Percentiles rank a stretch among this genome's conserved stretches.
Evolutionary conservation across 306 rosid genomes (phyloP).

Genomic region (Vigna trinervia): DNA sequence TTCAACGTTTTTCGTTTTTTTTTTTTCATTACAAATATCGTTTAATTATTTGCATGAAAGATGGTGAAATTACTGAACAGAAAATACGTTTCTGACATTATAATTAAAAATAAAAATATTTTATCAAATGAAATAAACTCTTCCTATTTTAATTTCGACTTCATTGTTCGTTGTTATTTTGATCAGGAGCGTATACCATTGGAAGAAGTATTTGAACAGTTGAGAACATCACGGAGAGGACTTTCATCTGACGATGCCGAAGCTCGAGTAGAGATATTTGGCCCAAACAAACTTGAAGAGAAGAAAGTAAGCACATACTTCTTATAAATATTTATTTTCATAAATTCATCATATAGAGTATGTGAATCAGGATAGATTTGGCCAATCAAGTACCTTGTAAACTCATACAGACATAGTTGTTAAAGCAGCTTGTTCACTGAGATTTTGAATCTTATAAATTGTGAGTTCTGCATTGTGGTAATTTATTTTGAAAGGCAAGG

Average conservation of each 20-base stretch:
- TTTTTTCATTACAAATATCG: not conserved
- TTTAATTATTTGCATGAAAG: too few species aligned
- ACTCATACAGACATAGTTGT: not conserved
- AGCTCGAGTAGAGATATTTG: slow-evolving; percentile 70
- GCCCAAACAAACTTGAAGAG: slow-evolving; percentile 83
- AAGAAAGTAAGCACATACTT: slow-evolving; percentile 59
- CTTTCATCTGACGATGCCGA: slow-evolving; percentile 84
- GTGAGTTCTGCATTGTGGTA: not conserved
- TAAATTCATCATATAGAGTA: not conserved
- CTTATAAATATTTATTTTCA: not conserved
- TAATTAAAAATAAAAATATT: not conserved
- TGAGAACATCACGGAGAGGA: slow-evolving; percentile 70
- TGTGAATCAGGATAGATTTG: slow-evolving; percentile 10
- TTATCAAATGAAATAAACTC: not conserved
- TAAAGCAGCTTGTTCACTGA: not conserved
- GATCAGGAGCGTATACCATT: slow-evolving; percentile 77
- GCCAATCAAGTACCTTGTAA: not conserved
- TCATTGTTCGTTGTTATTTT: slow-evolving; percentile 8
- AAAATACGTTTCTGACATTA: not conserved
- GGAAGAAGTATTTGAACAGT: slow-evolving; percentile 77
- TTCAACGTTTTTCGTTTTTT: not conserved
- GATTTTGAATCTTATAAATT: not conserved
- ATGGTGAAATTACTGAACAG: too few species aligned
- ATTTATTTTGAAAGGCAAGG: not conserved
- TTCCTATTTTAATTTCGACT: slow-evolving; percentile 36